Evolutionary conservation across 495 filamentous ascomycete genomes (phyloP), one percentile per base, ranked within the genome.

Genomic region (Trichocladium uniseriatum): DNA sequence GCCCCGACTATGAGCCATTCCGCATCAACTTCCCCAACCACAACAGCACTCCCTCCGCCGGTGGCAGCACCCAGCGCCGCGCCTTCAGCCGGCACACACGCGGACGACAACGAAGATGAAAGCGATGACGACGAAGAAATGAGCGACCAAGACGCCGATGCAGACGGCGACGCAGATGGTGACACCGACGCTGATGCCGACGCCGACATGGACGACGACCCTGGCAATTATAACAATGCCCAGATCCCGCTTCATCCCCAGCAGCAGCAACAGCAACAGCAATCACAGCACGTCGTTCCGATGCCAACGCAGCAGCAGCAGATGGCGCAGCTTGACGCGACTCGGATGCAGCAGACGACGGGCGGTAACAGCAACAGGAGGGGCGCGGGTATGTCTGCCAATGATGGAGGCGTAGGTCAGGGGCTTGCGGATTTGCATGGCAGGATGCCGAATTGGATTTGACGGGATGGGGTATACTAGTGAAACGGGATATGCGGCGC

Each of bases 131-230:
- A 62, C 47, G 64, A 65, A 18, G 67, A 64, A 5, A 66, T 59
- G 47, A 69, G 61, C 49, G 73, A 69, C 15, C 60, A 64, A 35
- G 70, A 73, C 46, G 66, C 63, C 11, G 60, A 63, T 27, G 54
- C 53, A n/a, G 54, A 59, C 9, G 53, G 43, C 7, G 62, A 70
- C 24, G 51, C 48, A 22, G 58, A 53, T 0, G 57, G 38, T 0
- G 51, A 52, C 22, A 28, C 52, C 2, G 38, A 56, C 21, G 44
- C 39, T 16, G 39, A 58, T 47, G 43, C 52, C 27, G 35, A 58
- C 28, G 36, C 20, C 0, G 57, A 52, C 19, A 42, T 38, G 8
- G 49, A 52, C 14, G 48, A 38, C 6, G 64, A 65, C 42, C 56
- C 55, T 11, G 60, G 61, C 32, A 55, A 39, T 2, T 64, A 70